These are phyloP conservation scores for Citropsis articulata DNA, from an alignment of 345 rosid species.

Conservation along the genomic window DNA sequence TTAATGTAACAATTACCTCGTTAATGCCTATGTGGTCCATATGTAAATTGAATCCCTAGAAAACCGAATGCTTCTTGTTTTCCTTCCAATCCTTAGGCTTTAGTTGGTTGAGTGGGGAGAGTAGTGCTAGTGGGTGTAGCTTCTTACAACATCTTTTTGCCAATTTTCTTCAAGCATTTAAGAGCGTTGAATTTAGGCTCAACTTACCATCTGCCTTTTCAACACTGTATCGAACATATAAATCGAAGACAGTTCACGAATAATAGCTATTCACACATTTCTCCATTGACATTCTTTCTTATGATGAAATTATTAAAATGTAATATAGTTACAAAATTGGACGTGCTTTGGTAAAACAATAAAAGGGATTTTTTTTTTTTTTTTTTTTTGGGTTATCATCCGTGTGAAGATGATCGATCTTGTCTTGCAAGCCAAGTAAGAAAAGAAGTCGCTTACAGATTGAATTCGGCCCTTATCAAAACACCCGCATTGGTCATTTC, in stretches of 20 bases:
- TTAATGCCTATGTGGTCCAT: not conserved
- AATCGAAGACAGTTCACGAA: not conserved
- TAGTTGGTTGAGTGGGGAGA: not conserved
- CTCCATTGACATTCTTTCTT: not conserved
- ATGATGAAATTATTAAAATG: not conserved
- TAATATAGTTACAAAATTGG: not conserved
- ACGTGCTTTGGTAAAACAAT: not conserved
- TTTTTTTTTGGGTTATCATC: not conserved
- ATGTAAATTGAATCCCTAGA: not conserved
- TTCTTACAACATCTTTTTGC: not conserved
- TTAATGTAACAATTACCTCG: not conserved
- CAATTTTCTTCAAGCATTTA: constrained; percentile 1
- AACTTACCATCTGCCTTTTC: not conserved
- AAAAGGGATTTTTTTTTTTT: not conserved
- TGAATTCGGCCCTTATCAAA: not conserved
- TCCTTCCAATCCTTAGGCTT: not conserved
- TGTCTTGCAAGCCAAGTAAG: not conserved
- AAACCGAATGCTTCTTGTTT: not conserved
- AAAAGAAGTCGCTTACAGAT: not conserved
- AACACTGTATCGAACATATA: not conserved
- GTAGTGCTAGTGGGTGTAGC: not conserved
- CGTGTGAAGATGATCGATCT: too few species aligned
- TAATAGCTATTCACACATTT: not conserved
- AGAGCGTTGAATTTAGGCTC: not conserved
- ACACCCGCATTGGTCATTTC: not conserved